Conservation (phyloP, 2,329 filamentous ascomycete genomes). For the Colletotrichum spinosum region DNA sequence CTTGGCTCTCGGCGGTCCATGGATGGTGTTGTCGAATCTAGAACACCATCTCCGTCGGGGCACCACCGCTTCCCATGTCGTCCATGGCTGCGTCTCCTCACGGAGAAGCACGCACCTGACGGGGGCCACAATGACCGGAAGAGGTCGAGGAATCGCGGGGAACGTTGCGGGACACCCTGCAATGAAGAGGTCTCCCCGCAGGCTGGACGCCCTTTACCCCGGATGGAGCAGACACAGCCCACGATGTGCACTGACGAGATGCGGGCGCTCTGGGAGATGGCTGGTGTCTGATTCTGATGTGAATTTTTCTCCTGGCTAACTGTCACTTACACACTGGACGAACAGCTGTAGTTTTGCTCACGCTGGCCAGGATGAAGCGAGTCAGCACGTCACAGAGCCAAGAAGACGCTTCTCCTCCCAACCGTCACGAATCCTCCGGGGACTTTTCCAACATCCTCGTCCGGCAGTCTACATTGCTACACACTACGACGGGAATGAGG, state of each 20-base stretch:
- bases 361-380: conserved; percentile 11
- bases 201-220: conserved; percentile 9
- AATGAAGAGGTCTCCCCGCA: neutral
- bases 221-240: conserved; percentile 23
- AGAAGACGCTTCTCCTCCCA: conserved; percentile 1
- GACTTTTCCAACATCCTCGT: conserved; percentile 14
- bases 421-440: conserved; percentile 11
- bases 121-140: neutral
- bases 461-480: conserved; percentile 16
- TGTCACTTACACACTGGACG: neutral
- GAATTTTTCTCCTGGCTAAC: conserved; percentile 1
- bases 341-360: neutral
- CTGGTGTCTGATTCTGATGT: conserved; percentile 3
- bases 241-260: conserved; percentile 5
- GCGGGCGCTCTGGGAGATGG: conserved; percentile 9
- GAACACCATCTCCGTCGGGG: neutral
- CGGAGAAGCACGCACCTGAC: conserved; percentile 1
- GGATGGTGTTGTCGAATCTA: conserved; percentile 15
- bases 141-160: conserved; percentile 17
- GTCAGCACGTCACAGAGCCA: conserved; percentile 32
- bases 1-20: conserved; percentile 16
- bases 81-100: neutral
- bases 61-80: conserved; percentile 1
- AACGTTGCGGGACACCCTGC: neutral
- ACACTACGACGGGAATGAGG: neutral